phyloP scores from a whole-genome alignment of 148 eudicot species.

The Talinum fruticosum region DNA sequence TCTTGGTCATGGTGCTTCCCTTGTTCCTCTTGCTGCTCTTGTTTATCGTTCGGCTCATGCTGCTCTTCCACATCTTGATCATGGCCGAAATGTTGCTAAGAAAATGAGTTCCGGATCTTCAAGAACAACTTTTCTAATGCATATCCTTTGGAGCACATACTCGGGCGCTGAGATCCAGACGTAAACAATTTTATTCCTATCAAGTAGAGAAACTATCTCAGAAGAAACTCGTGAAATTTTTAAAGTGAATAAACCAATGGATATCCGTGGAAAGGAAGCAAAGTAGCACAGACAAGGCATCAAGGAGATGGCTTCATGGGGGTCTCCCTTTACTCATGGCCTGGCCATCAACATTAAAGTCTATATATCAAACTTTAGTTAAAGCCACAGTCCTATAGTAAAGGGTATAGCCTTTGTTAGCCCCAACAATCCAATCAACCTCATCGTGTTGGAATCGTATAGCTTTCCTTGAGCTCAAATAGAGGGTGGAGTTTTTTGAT shows the following conservation, averaged over 20 bases:
- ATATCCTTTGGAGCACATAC: too few relatives aligned
- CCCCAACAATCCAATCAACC: not conserved
- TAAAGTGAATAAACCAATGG: not conserved
- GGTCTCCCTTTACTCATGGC: too few relatives aligned
- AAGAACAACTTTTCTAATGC: too few relatives aligned
- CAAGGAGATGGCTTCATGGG: too few relatives aligned
- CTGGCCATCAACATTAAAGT: too few relatives aligned
- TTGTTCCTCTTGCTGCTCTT: conserved; percentile 6
- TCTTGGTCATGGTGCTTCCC: conserved; percentile 22
- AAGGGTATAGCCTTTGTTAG: not conserved
- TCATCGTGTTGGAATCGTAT: too few relatives aligned
- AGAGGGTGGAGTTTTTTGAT: not conserved
- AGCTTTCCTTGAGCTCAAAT: not conserved
- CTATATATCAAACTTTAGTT: not conserved
- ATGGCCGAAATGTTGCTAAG: conserved; percentile 7
- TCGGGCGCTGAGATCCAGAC: not conserved
- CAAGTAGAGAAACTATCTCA: not conserved
- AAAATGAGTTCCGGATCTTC: not conserved
- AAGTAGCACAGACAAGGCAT: too few relatives aligned
- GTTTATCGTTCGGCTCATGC: not conserved
- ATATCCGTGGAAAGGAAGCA: too few relatives aligned
- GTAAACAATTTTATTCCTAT: not conserved
- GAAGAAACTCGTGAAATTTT: not conserved
- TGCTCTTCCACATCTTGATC: not conserved
- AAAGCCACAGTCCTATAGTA: not conserved